These are phyloP conservation scores for Aureobasidium vineae DNA, from an alignment of 2,329 filamentous ascomycete genomes.

Conservation along the genomic window DNA sequence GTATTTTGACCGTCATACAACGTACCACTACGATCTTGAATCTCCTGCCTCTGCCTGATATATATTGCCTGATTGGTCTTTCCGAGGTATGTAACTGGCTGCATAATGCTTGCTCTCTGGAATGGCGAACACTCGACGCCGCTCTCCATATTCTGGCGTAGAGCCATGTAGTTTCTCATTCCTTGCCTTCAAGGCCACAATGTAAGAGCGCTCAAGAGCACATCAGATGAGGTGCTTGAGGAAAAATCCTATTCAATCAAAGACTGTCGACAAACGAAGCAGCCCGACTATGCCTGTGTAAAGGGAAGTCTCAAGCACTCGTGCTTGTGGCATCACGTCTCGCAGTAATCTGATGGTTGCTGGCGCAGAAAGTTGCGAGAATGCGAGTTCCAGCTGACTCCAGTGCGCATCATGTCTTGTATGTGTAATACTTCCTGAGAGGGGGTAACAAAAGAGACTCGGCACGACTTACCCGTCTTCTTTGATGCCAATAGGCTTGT, in stretches of 20 bases:
- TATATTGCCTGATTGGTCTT: constrained; percentile 23
- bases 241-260: not conserved
- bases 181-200: constrained; percentile 6
- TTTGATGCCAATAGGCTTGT: constrained; percentile 67
- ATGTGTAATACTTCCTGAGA: not conserved
- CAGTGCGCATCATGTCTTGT: constrained; percentile 26
- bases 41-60: constrained; percentile 19
- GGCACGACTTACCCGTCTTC: constrained; percentile 78
- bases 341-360: not conserved
- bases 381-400: not conserved
- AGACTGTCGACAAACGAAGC: not conserved
- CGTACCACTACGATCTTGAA: constrained; percentile 26
- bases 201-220: not conserved
- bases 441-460: constrained; percentile 32
- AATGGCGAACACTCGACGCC: not conserved
- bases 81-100: constrained; percentile 22
- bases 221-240: not conserved
- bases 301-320: not conserved
- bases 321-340: not conserved
- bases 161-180: constrained; percentile 5
- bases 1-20: constrained; percentile 24
- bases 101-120: constrained; percentile 14
- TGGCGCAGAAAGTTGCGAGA: not conserved
- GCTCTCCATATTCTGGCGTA: not conserved
- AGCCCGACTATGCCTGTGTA: not conserved